phyloP scores from a whole-genome alignment of 768 basidiomycete genomes.

The Tephrocybe sp. region DNA sequence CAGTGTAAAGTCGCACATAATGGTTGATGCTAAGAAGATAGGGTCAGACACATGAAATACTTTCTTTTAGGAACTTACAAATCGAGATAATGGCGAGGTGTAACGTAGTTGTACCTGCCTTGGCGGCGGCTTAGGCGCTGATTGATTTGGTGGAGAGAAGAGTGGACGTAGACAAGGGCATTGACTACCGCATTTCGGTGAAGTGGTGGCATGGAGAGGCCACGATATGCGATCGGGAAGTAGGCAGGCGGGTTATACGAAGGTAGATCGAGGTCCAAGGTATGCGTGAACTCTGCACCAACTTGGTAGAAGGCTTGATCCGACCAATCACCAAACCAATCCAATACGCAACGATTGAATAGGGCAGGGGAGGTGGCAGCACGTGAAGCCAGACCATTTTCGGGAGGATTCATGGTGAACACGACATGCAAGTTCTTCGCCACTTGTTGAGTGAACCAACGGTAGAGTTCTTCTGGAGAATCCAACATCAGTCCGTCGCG shows the following conservation, averaged over 20 bases:
- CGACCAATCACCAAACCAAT: slow-evolving; percentile 99
- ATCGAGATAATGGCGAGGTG: slow-evolving; percentile 96
- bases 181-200: slow-evolving; percentile 93
- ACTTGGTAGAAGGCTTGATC: slow-evolving; percentile 99
- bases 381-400: slow-evolving; percentile 91
- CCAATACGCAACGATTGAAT: slow-evolving; percentile 98
- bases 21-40: slow-evolving; percentile 81
- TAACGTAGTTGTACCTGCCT: slow-evolving; percentile 96
- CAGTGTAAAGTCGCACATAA: slow-evolving; percentile 91
- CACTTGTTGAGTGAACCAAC: slow-evolving; percentile 98
- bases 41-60: slow-evolving; percentile 3
- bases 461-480: slow-evolving; percentile 95
- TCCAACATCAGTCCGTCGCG: slow-evolving; percentile 98
- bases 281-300: slow-evolving; percentile 93
- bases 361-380: slow-evolving; percentile 97
- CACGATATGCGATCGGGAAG: slow-evolving; percentile 90
- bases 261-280: slow-evolving; percentile 87
- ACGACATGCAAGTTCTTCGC: slow-evolving; percentile 98
- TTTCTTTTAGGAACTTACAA: slow-evolving; percentile 80
- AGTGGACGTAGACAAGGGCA: slow-evolving; percentile 89
- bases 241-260: slow-evolving; percentile 75
- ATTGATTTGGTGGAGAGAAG: slow-evolving; percentile 87
- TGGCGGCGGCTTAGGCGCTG: slow-evolving; percentile 85
- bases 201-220: slow-evolving; percentile 79
- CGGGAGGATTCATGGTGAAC: slow-evolving; percentile 99